Percentiles rank a stretch among this genome's conserved stretches.
Conservation (phyloP, 1,139 yeast species). For the Nematodospora anomalae region DNA sequence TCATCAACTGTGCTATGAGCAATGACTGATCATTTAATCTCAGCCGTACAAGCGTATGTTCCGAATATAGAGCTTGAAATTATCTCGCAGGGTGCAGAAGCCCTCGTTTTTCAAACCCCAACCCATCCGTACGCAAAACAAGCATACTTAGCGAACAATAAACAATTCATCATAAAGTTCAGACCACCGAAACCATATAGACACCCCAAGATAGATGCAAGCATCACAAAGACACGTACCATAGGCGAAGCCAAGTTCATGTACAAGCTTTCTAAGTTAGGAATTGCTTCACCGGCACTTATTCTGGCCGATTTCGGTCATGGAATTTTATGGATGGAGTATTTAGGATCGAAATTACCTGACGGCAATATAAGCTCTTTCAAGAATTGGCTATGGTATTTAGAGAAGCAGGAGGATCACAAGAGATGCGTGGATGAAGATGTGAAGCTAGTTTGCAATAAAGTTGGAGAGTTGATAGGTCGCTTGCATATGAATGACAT, state of each 20-base stretch:
- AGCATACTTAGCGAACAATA: conserved; percentile 22
- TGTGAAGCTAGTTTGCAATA: conserved; percentile 42
- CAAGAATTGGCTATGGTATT: conserved; percentile 71
- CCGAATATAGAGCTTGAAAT: conserved; percentile 51
- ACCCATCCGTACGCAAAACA: conserved; percentile 68
- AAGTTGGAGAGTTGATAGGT: conserved; percentile 73
- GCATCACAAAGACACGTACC: conserved; percentile 77
- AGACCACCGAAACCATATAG: conserved; percentile 89
- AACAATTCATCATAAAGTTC: conserved; percentile 67
- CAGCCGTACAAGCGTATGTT: conserved; percentile 42
- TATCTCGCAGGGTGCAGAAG: conserved; percentile 95
- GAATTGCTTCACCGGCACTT: conserved; percentile 67
- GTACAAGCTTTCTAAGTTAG: conserved; percentile 55
- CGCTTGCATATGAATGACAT: conserved; percentile 72
- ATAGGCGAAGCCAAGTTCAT: conserved; percentile 80
- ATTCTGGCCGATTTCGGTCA: conserved; percentile 70
- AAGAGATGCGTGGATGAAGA: conserved; percentile 30
- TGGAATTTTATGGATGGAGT: conserved; percentile 91
- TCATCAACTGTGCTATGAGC: too few species aligned
- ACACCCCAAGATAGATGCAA: conserved; percentile 77
- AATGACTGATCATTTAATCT: conserved; percentile 47
- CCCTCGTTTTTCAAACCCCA: conserved; percentile 66
- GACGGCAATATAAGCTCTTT: conserved; percentile 56
- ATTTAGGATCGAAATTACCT: conserved; percentile 52
- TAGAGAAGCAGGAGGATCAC: conserved; percentile 35